Base-by-base conservation (phyloP, 2,329 filamentous ascomycete species). In the Alternaria sp. region DNA sequence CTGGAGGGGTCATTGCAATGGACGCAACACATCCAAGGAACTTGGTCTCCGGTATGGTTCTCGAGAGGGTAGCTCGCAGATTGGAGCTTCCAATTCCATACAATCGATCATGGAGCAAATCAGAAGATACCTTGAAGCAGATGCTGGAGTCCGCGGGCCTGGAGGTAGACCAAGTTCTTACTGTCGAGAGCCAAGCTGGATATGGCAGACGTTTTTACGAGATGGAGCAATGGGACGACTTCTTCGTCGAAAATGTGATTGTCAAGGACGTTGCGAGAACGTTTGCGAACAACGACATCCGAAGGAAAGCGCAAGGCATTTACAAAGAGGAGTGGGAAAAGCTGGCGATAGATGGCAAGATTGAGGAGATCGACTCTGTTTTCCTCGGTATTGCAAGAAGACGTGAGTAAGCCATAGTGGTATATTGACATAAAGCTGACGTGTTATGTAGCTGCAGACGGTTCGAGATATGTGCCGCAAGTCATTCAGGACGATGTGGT, bases 21-120 rank as follows among this genome's bases (percentile, higher is more conserved):
- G 81, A 82, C 62, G 75, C 75, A 7, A 78, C 78, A 8, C 78
- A 81, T 54, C 78, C 79, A 2, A 59, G 70, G 10, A 81, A 76
- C 34, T 65, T 79, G 11, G 65, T 79, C 5, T 66, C 72, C n/a
- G 77, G 77, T 5, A 78, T 79, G 55, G 73, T 77, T 2, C 65
- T 80, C 4, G 81, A 82, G 59, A 68, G 71, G 22, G 77, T 78
- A 0, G 78, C 75, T 28, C 63, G 71, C 9, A 70, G 69, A 22
- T 57, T 81, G 41, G 69, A 72, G 9, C 41, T 78, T 5, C 65
- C 70, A 1, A 65, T 81, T 6, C 76, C 77, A 9, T 80, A 77
- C 57, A 73, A 81, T 50, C 75, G 80, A 1, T 61, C 70, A 2
- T 79, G 77, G 72, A 77, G 78, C 41, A 65, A 72, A 36, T 72